phyloP scores from a whole-genome alignment of 2,329 filamentous ascomycete genomes.

The Laburnicola sp. region DNA sequence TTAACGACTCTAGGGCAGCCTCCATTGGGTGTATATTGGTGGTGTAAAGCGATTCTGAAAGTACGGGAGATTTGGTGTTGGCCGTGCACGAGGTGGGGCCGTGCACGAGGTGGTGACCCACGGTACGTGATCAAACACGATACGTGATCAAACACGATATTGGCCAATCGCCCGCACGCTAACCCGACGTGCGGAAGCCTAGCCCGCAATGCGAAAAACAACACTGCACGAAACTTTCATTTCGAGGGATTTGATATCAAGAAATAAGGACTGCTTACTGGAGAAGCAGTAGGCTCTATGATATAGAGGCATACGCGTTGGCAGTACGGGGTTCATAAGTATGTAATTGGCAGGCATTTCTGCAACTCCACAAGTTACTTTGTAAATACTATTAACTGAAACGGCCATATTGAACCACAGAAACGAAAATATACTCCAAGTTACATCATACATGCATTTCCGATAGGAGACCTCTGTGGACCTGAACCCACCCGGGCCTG shows the following conservation, averaged over 20 bases:
- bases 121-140: no score
- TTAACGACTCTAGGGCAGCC: no score
- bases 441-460: neutral
- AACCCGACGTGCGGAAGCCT: conserved; percentile 7
- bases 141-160: no score
- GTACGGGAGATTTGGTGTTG: no score
- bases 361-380: no score
- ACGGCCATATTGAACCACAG: neutral
- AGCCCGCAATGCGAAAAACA: conserved; percentile 8
- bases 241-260: neutral
- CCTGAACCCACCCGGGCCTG: neutral
- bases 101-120: no score
- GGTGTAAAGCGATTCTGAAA: no score
- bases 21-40: no score
- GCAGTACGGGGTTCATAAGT: neutral
- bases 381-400: neutral
- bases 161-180: conserved; percentile 10
- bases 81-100: no score
- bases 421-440: neutral
- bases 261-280: neutral
- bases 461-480: neutral
- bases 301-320: neutral
- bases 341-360: neutral
- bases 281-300: neutral
- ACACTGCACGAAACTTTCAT: no score